A percentile compares a stretch with the other conserved stretches of the same genome.
Evolutionary conservation across 1,284 basidiomycete species (phyloP).

Genomic region (Xerocomus minutiporus): DNA sequence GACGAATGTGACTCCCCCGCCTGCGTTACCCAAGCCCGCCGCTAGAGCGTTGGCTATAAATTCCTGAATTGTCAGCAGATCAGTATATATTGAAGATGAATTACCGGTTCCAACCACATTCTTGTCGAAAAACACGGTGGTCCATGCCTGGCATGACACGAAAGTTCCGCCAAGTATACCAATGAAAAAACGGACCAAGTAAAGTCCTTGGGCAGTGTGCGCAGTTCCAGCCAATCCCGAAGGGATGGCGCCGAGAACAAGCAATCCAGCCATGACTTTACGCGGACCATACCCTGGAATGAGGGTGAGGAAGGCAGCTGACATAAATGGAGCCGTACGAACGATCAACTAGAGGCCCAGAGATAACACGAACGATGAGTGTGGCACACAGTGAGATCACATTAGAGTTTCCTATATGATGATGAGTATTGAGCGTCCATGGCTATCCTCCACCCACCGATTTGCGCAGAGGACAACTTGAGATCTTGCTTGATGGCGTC

Average conservation of each 20-base stretch:
- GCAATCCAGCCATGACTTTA: constrained; percentile 56
- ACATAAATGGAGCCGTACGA: constrained; percentile 16
- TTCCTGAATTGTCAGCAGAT: not conserved
- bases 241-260: constrained; percentile 60
- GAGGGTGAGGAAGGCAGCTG: not conserved
- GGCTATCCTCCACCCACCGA: constrained; percentile 29
- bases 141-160: constrained; percentile 57
- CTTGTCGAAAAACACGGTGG: constrained; percentile 58
- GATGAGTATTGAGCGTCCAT: not conserved
- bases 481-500: constrained; percentile 59
- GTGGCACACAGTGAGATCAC: constrained; percentile 55
- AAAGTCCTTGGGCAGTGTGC: constrained; percentile 42
- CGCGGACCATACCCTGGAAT: constrained; percentile 48
- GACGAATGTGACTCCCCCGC: constrained; percentile 52
- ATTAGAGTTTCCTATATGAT: constrained; percentile 47
- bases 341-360: constrained; percentile 57
- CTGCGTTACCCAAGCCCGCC: constrained; percentile 51
- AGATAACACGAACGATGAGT: constrained; percentile 48
- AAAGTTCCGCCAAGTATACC: constrained; percentile 58
- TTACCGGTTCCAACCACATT: constrained; percentile 48
- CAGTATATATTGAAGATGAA: not conserved
- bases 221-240: constrained; percentile 58
- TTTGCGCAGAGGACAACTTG: constrained; percentile 43
- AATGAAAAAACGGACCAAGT: constrained; percentile 34
- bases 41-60: constrained; percentile 45